phyloP scores from a whole-genome alignment of 2,329 filamentous ascomycete species.

The Ophiostoma ulmi region DNA sequence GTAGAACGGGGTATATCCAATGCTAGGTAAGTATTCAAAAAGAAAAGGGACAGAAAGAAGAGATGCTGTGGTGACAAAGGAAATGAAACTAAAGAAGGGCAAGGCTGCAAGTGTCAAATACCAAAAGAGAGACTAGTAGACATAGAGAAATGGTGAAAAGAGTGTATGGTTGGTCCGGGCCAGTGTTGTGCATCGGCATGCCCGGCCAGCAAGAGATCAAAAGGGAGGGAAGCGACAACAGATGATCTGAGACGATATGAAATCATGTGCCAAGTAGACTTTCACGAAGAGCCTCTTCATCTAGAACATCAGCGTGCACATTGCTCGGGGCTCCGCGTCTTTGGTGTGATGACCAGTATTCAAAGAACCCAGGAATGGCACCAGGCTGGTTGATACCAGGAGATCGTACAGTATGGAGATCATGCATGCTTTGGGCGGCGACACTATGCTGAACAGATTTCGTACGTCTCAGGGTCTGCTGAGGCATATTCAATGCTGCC shows the following conservation, averaged over 20 bases:
- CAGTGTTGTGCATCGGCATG: slow-evolving; percentile 7
- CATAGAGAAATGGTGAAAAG: not conserved
- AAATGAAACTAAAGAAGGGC: slow-evolving; percentile 15
- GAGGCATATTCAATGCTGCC: not conserved
- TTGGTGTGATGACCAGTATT: slow-evolving; percentile 48
- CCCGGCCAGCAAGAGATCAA: not conserved
- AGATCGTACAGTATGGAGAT: slow-evolving; percentile 42
- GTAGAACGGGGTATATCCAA: slow-evolving; percentile 19
- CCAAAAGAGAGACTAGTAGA: not conserved
- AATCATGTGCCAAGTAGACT: slow-evolving; percentile 43
- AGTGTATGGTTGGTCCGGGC: not conserved
- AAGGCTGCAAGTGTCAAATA: not conserved
- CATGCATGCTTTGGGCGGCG: slow-evolving; percentile 30
- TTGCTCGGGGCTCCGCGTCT: slow-evolving; percentile 50
- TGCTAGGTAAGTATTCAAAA: slow-evolving; percentile 7
- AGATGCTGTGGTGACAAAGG: slow-evolving; percentile 18
- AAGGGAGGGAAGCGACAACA: not conserved
- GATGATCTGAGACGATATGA: not conserved
- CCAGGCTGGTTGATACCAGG: slow-evolving; percentile 77
- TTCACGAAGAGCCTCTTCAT: slow-evolving; percentile 57
- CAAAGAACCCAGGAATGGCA: slow-evolving; percentile 64
- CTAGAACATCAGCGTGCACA: slow-evolving; percentile 54
- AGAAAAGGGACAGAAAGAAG: not conserved
- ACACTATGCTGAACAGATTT: slow-evolving; percentile 9
- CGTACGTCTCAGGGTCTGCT: not conserved